Evolutionary conservation across 1,284 basidiomycete species (phyloP).

Genomic region (Schizophyllum commune): DNA sequence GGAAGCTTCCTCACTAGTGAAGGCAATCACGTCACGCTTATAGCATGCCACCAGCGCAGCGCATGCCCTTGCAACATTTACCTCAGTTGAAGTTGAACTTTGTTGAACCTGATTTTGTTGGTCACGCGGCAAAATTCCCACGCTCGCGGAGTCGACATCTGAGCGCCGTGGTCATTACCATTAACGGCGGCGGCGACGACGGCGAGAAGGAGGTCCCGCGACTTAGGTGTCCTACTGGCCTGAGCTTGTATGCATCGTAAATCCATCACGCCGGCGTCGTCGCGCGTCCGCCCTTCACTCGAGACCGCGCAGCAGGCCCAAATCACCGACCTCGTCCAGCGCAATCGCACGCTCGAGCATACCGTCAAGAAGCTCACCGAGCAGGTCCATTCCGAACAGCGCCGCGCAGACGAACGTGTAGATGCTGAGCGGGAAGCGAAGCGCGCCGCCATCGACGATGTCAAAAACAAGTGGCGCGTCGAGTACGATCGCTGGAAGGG

Average conservation of each 20-base stretch:
- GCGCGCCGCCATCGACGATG: slow-evolving; percentile 32
- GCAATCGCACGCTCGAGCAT: slow-evolving; percentile 54
- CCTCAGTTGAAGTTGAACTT: not conserved
- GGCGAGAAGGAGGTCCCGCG: not conserved
- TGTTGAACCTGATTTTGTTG: not conserved
- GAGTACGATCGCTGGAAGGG: slow-evolving; percentile 53
- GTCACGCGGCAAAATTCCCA: not conserved
- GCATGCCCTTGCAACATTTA: no score
- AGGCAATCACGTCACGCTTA: slow-evolving; percentile 37
- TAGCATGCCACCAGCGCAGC: slow-evolving; percentile 14
- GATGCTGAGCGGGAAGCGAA: slow-evolving; percentile 34
- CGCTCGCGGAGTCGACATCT: not conserved
- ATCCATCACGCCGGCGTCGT: not conserved
- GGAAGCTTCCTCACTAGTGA: slow-evolving; percentile 39
- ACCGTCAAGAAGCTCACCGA: slow-evolving; percentile 43
- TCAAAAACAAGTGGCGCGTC: slow-evolving; percentile 40
- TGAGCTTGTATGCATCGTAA: not conserved
- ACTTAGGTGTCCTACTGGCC: not conserved
- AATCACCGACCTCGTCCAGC: slow-evolving; percentile 59
- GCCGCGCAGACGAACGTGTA: slow-evolving; percentile 32
- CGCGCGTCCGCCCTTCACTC: slow-evolving; percentile 24
- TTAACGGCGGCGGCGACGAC: not conserved
- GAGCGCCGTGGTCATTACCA: not conserved
- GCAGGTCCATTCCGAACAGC: slow-evolving; percentile 28
- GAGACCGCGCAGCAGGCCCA: slow-evolving; percentile 56